Evolutionary conservation across 441 rosid species (phyloP), one percentile per base, ranked within the genome.

Genomic region (Brassica balearica): DNA sequence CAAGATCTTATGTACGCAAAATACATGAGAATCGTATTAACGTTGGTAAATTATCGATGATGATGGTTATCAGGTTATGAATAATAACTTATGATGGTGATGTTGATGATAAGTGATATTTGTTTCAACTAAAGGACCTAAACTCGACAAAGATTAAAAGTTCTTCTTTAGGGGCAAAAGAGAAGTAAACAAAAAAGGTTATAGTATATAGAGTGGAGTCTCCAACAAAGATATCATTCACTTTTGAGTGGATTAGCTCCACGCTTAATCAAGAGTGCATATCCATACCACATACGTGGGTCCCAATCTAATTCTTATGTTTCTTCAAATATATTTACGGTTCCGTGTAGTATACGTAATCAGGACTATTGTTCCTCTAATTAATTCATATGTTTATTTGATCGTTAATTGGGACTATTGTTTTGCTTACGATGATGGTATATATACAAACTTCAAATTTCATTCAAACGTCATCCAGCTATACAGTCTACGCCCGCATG

Each of bases 181-280:
- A 65, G 56, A 67, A 43, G 34, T 67, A 58, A 58, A 58, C 62
- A 67, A 51, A 8, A 72, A 68, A 48, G 34, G 25, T 38, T 70
- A 63, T 64, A 41, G 23, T 58, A 3, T 3, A 58, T 38, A 78
- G 67, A 79, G 79, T 79, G 82, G 82, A 79, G 82, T 63, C 69
- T 79, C 82, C 82, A 74, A 79, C 82, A 41, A 74, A 63, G 78
- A 79, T 65, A 69, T 73, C 75, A 79, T 79, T 73, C 82, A 62
- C 71, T 15, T 74, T 79, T 69, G 79, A 79, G 82, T 79, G 82
- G 82, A 79, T 79, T 74, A 79, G 65, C 82, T 79, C 67, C 82
- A 79, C 82, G 82, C 82, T 79, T 79, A 79, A 79, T 74, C 74
- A 74, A 79, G 69, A 62, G 82, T 79, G 78, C 82, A 74, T 79